Conservation (phyloP, 495 filamentous ascomycete genomes). For the Xylaria palmicola region DNA sequence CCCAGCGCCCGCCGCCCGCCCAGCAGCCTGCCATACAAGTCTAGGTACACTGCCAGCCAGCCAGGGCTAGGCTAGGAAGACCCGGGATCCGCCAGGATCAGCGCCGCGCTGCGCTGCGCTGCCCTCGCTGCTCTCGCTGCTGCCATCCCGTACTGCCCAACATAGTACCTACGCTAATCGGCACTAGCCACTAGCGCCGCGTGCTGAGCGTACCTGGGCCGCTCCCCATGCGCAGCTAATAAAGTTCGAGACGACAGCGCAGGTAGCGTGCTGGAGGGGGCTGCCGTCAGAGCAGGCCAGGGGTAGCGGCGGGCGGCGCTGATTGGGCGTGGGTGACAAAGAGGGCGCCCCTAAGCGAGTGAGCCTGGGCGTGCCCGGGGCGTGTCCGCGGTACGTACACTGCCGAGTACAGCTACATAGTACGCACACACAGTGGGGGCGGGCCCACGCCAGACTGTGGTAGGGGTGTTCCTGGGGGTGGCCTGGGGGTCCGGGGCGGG, state of each 20-base stretch:
- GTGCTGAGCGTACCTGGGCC: no score
- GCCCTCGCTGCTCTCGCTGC: not conserved
- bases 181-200: no score
- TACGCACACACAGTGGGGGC: not conserved
- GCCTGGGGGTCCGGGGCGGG: not conserved
- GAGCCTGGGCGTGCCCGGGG: not conserved
- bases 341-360: conserved; percentile 8
- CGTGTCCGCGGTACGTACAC: no score
- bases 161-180: no score
- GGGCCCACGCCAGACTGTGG: not conserved
- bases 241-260: no score
- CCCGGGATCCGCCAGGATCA: conserved; percentile 12
- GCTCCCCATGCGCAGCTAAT: no score
- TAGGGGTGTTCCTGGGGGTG: not conserved
- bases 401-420: no score
- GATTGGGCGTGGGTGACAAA: conserved; percentile 1
- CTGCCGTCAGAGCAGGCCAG: not conserved
- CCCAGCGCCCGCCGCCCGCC: no score
- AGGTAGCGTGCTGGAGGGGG: no score
- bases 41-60: no score
- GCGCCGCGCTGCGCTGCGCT: conserved; percentile 6
- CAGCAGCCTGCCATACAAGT: no score
- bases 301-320: not conserved
- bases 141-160: not conserved
- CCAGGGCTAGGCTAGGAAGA: not conserved